Evolutionary conservation across 768 basidiomycete genomes (phyloP), one percentile per base, ranked within the genome.

Genomic region (Lactarius deliciosus): DNA sequence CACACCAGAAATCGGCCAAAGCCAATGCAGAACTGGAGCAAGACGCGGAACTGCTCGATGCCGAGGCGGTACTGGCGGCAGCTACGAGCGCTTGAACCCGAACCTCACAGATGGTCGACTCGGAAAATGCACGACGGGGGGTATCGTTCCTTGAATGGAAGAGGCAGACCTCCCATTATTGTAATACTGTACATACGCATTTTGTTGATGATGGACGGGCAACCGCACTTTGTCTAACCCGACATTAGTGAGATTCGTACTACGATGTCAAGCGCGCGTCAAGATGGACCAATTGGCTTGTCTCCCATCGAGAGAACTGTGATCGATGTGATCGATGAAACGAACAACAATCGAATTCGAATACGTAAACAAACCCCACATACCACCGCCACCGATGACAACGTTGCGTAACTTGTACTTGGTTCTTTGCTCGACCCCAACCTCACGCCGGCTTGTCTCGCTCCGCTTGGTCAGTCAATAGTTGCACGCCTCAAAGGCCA

Each of bases 21-120:
- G 76, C 80, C 65, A 75, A 81, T 28, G 73, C 78, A 10, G 78
- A 73, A 56, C 72, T 80, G 56, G 68, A 73, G 30, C 68, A 78
- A 56, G 76, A 76, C 66, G 70, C 77, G 66, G 77, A 76, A 57
- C 60, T 78, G 10, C 59, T 74, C 50, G 73, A 76, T 54, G 91
- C 91, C 41, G 82, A 90, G 74, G 82, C 82, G 67, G 75, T 80
- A 22, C 72, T 92, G 65, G 80, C 83, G 72, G 80, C 80, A 71
- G 82, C 22, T 25, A 13, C 50, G 25, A 25, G 50, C 25, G 50
- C n/a, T 53, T 53, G 50, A 53, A 25, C 50, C 11, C 47, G 25
- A 53, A 11, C 50, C 22, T 53, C 25, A 5, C 11, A 5, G 47
- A 50, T 22, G 22, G 47, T 22, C 5, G 50, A 10, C 32, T 34